Evolutionary conservation across 1,284 basidiomycete genomes (phyloP).

Genomic region (Cronartium quercuum): DNA sequence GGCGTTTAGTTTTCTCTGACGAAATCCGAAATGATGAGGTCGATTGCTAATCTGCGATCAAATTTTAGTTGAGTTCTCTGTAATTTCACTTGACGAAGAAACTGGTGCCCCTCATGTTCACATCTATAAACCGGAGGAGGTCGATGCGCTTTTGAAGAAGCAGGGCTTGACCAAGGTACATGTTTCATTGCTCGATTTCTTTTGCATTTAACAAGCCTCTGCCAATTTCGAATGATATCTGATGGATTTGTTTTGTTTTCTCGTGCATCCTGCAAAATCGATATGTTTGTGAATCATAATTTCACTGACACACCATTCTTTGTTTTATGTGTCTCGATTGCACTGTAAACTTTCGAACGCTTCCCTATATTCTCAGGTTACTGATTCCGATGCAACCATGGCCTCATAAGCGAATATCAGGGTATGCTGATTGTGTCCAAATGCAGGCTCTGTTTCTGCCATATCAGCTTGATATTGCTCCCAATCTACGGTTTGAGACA

Average conservation of each 20-base stretch:
- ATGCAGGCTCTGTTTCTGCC: too few species aligned
- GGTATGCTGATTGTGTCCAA: too few species aligned
- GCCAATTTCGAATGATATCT: too few species aligned
- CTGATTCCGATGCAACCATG: constrained; percentile 30
- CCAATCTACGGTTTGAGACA: too few species aligned
- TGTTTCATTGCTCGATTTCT: background rate
- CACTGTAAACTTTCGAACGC: background rate
- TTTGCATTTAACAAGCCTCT: too few species aligned
- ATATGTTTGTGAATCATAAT: too few species aligned
- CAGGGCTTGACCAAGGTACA: constrained; percentile 36
- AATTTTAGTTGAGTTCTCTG: constrained; percentile 82
- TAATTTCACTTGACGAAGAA: constrained; percentile 71
- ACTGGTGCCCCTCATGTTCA: constrained; percentile 78
- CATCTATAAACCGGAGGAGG: constrained; percentile 85
- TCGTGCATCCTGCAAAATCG: too few species aligned
- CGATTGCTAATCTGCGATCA: background rate
- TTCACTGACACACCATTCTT: background rate
- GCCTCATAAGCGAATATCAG: background rate
- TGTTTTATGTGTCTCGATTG: background rate
- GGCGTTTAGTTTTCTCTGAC: constrained; percentile 48
- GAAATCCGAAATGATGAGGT: constrained; percentile 10
- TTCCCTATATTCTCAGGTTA: background rate
- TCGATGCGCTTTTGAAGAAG: constrained; percentile 58
- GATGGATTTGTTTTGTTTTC: too few species aligned
- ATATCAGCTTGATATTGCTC: too few species aligned